Evolutionary conservation across 345 rosid genomes (phyloP).

Genomic region (Ceriops tagal): DNA sequence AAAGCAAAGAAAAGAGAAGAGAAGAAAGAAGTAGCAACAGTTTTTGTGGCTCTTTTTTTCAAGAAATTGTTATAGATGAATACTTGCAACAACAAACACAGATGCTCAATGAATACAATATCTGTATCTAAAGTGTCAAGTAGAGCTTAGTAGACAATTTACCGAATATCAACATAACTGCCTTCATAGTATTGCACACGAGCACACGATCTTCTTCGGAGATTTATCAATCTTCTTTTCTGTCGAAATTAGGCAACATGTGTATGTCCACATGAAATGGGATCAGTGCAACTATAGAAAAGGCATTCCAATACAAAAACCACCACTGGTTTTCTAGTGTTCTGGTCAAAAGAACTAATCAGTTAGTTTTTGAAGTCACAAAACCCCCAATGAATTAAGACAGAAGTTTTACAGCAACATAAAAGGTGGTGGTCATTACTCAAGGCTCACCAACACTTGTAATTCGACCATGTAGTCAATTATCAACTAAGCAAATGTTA

Average conservation of each 20-base stretch:
- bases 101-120: constrained; percentile 23
- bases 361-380: too few relatives aligned
- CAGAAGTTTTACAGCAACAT: background rate
- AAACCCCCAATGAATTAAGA: background rate
- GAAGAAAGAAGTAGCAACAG: constrained; percentile 11
- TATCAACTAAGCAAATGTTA: background rate
- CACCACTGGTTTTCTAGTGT: background rate
- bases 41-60: background rate
- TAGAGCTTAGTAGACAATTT: constrained; percentile 11
- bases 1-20: background rate
- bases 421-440: background rate
- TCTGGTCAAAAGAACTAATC: background rate
- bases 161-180: constrained; percentile 23
- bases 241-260: constrained; percentile 34
- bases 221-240: constrained; percentile 80
- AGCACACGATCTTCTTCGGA: constrained; percentile 67
- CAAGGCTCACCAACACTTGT: background rate
- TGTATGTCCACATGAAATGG: constrained; percentile 4
- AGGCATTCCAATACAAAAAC: background rate
- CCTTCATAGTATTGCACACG: constrained; percentile 75
- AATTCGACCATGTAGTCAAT: background rate
- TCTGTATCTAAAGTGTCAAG: constrained; percentile 41
- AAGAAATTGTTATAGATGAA: constrained; percentile 25
- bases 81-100: constrained; percentile 21
- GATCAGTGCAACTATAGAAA: background rate